Percentiles rank a stretch among this genome's conserved stretches.
Evolutionary conservation across 2,329 filamentous ascomycete species (phyloP).

Genomic region (Plenodomus biglobosus): DNA sequence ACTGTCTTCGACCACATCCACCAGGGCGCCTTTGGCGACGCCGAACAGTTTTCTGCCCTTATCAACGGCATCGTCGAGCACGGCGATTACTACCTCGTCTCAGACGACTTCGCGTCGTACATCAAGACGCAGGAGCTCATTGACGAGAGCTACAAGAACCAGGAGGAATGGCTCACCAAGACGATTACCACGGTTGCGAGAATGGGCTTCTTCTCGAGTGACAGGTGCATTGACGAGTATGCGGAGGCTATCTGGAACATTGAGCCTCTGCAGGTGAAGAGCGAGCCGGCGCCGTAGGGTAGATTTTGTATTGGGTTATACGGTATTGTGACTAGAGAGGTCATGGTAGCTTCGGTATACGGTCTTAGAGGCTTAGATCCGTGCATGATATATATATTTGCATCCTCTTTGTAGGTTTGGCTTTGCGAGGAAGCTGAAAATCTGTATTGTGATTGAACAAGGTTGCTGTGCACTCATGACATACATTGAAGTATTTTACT

Average conservation of each 20-base stretch:
- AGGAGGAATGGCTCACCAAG: slow-evolving; percentile 91
- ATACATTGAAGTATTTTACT: too few relatives aligned
- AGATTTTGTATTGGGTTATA: neutral
- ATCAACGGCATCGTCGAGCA: slow-evolving; percentile 85
- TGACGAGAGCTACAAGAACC: slow-evolving; percentile 87
- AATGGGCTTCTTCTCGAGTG: slow-evolving; percentile 97
- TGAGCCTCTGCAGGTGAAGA: slow-evolving; percentile 67
- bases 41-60: slow-evolving; percentile 76
- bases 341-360: slow-evolving; percentile 1
- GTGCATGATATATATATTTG: neutral
- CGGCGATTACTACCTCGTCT: slow-evolving; percentile 96
- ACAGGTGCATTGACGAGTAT: slow-evolving; percentile 96
- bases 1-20: slow-evolving; percentile 85
- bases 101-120: slow-evolving; percentile 96
- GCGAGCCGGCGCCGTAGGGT: slow-evolving; percentile 22
- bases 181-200: slow-evolving; percentile 82
- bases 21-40: slow-evolving; percentile 76
- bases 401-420: neutral
- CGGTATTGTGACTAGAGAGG: neutral
- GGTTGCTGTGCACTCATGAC: too few relatives aligned
- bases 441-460: too few relatives aligned
- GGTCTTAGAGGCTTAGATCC: slow-evolving; percentile 2
- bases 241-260: slow-evolving; percentile 97
- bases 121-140: slow-evolving; percentile 87
- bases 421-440: too few relatives aligned